phyloP scores from a whole-genome alignment of 2,329 filamentous ascomycete genomes.

The Zymoseptoria passerinii region DNA sequence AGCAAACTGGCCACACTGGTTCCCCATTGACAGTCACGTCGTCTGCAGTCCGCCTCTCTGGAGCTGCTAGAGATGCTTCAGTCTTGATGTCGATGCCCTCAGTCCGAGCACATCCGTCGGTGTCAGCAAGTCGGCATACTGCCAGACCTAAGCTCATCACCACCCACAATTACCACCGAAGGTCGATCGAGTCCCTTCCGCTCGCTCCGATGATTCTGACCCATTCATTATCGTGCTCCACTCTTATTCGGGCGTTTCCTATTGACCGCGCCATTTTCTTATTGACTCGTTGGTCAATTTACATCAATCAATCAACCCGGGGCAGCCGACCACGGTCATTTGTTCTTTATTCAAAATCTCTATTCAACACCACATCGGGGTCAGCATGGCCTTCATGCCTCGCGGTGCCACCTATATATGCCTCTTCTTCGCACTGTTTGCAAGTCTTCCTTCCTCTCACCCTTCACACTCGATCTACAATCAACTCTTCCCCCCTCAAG shows the following conservation, averaged over 20 bases:
- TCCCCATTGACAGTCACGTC: no score
- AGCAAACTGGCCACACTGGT: no score
- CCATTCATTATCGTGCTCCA: background rate
- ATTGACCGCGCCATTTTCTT: background rate
- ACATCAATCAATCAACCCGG: background rate
- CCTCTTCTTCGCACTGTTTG: background rate
- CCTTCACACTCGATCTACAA: background rate
- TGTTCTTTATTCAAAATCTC: constrained; percentile 4
- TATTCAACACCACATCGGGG: constrained; percentile 19
- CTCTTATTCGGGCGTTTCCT: background rate
- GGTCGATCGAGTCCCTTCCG: background rate
- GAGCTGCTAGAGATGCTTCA: no score
- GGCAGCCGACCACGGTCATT: background rate
- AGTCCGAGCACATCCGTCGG: no score
- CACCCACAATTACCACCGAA: no score
- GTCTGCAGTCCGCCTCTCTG: no score
- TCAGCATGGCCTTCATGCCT: background rate
- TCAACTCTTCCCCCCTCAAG: constrained; percentile 1
- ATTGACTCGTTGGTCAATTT: background rate
- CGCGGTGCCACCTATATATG: background rate
- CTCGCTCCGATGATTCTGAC: background rate
- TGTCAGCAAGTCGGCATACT: no score
- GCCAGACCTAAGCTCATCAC: no score
- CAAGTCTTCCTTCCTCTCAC: background rate
- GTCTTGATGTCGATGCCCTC: no score